Conservation (phyloP, 1,139 yeast genomes). For the Barnettozyma hawaiiensis region DNA sequence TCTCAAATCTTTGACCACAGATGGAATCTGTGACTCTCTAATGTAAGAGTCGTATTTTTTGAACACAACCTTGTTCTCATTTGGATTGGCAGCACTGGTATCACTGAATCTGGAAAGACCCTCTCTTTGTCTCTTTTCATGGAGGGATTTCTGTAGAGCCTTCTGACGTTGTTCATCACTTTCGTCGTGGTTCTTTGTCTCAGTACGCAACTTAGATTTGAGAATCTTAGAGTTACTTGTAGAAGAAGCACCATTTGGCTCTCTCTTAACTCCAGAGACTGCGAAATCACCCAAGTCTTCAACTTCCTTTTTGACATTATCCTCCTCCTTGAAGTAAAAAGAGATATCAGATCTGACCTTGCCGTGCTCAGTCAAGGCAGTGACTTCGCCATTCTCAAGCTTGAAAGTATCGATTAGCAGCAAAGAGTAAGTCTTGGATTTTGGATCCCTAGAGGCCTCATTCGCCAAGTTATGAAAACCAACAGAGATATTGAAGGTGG, state of each 20-base stretch:
- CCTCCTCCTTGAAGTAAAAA: slow-evolving; percentile 77
- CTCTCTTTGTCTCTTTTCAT: slow-evolving; percentile 78
- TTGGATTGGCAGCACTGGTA: slow-evolving; percentile 63
- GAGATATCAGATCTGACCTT: slow-evolving; percentile 72
- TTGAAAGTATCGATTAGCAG: slow-evolving; percentile 80
- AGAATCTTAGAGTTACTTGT: slow-evolving; percentile 48
- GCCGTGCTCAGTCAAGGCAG: slow-evolving; percentile 67
- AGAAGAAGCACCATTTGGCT: slow-evolving; percentile 19
- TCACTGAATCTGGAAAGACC: slow-evolving; percentile 76
- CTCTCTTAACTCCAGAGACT: slow-evolving; percentile 20
- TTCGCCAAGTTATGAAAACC: slow-evolving; percentile 66
- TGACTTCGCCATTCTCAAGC: slow-evolving; percentile 57
- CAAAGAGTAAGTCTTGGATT: slow-evolving; percentile 55
- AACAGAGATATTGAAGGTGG: slow-evolving; percentile 68
- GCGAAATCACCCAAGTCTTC: slow-evolving; percentile 27
- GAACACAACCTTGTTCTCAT: slow-evolving; percentile 69
- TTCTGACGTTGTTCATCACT: slow-evolving; percentile 78
- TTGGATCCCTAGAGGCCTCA: slow-evolving; percentile 36
- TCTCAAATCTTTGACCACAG: slow-evolving; percentile 72
- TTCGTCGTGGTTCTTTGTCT: slow-evolving; percentile 66
- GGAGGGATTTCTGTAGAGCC: slow-evolving; percentile 76
- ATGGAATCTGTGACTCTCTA: slow-evolving; percentile 87
- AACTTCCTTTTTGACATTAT: slow-evolving; percentile 28
- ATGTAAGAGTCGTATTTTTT: slow-evolving; percentile 92
- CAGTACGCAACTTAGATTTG: slow-evolving; percentile 78